These are phyloP conservation scores for Wilcoxina mikolae DNA, from an alignment of 495 filamentous ascomycete species.

Conservation along the genomic window DNA sequence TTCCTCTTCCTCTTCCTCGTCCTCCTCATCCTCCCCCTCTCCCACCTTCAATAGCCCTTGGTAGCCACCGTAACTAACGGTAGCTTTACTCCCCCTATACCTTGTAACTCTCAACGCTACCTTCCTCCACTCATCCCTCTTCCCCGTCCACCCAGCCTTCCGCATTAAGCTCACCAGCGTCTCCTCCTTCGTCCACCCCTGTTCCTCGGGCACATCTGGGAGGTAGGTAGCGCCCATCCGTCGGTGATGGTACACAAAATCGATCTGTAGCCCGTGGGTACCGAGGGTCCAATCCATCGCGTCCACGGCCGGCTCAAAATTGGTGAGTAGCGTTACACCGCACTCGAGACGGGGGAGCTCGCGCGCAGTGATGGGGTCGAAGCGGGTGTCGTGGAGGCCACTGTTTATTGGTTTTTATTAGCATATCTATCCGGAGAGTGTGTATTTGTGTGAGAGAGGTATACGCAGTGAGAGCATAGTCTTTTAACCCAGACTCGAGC, in stretches of 20 bases:
- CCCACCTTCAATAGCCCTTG: slow-evolving; percentile 49
- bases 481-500: slow-evolving; percentile 54
- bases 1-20: slow-evolving; percentile 13
- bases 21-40: slow-evolving; percentile 8
- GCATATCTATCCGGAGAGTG: not conserved
- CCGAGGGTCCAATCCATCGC: slow-evolving; percentile 78
- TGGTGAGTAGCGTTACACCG: slow-evolving; percentile 57
- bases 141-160: slow-evolving; percentile 74
- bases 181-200: slow-evolving; percentile 93
- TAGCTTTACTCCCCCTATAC: slow-evolving; percentile 67
- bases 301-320: slow-evolving; percentile 56
- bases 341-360: slow-evolving; percentile 58
- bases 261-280: slow-evolving; percentile 66
- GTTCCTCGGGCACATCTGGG: slow-evolving; percentile 79
- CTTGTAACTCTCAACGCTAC: slow-evolving; percentile 56
- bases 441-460: not conserved
- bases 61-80: slow-evolving; percentile 56
- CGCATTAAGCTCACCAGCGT: slow-evolving; percentile 78
- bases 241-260: slow-evolving; percentile 51
- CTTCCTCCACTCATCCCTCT: slow-evolving; percentile 55
- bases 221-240: slow-evolving; percentile 75
- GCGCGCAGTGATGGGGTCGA: slow-evolving; percentile 51
- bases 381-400: slow-evolving; percentile 76
- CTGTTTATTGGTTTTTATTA: slow-evolving; percentile 29
- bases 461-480: slow-evolving; percentile 76